phyloP scores from a whole-genome alignment of 345 rosid genomes.

The Hibiscus tridactylites region DNA sequence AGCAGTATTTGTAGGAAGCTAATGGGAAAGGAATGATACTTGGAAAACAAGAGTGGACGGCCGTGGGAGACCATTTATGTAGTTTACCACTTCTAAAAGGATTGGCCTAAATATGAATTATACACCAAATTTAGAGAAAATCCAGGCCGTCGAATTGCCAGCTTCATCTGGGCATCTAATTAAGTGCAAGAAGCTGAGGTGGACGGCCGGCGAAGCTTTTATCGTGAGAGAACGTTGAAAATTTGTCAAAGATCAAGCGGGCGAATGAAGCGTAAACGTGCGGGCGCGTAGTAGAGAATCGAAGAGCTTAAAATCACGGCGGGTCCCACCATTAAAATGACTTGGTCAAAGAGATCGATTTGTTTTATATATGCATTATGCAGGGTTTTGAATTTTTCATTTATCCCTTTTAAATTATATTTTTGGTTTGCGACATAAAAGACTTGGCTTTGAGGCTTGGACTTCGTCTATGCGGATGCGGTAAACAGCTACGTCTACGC shows the following conservation, averaged over 20 bases:
- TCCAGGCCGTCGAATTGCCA: conserved; percentile 9
- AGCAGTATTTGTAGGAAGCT: no score
- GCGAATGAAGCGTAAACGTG: conserved; percentile 3
- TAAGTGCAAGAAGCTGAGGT: neutral
- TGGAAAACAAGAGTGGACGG: no score
- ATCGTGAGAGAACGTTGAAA: neutral
- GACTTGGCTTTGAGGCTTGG: neutral
- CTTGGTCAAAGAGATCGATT: conserved; percentile 8
- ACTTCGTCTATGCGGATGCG: no score
- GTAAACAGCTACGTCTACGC: no score
- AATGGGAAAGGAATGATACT: no score
- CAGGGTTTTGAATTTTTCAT: neutral
- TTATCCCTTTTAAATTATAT: neutral
- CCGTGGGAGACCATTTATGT: no score
- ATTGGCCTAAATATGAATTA: neutral
- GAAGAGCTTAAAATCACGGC: no score
- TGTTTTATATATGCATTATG: no score
- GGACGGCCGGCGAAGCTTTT: neutral
- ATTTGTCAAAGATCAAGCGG: conserved; percentile 8
- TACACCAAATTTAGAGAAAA: conserved; percentile 1
- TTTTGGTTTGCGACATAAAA: neutral
- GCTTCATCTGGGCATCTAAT: neutral
- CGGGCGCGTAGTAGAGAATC: conserved; percentile 20
- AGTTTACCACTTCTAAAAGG: neutral
- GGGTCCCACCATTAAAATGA: neutral